Evolutionary conservation across 306 rosid genomes (phyloP).

Genomic region (Betula pendula): DNA sequence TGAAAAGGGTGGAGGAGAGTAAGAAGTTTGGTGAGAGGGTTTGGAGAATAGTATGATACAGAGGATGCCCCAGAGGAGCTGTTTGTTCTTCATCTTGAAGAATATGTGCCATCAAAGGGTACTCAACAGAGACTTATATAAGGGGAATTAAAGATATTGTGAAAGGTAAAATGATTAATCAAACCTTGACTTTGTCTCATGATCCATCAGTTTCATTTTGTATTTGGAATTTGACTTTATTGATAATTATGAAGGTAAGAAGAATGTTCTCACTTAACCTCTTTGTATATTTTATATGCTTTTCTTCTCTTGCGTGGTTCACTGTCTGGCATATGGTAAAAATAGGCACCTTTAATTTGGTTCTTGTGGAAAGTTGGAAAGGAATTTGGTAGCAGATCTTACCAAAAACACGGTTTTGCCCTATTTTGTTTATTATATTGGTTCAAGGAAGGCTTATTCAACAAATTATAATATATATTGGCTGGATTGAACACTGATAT

Average conservation of each 20-base stretch:
- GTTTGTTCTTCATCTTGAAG: conserved; percentile 30
- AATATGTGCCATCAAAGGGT: conserved; percentile 28
- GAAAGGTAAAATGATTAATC: background rate
- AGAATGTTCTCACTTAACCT: background rate
- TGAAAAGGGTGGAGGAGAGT: conserved; percentile 26
- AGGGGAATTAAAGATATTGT: background rate
- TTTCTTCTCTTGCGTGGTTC: background rate
- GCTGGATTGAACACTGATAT: too few species aligned
- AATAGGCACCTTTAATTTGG: background rate
- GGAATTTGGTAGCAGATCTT: conserved; percentile 39
- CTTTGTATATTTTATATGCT: background rate
- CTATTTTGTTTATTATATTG: conserved; percentile 21
- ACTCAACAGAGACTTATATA: conserved; percentile 30
- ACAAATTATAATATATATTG: background rate
- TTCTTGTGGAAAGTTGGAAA: conserved; percentile 28
- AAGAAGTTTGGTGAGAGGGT: conserved; percentile 50
- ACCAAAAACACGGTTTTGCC: conserved; percentile 74
- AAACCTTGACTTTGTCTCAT: background rate
- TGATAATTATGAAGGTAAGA: background rate
- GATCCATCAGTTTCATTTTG: background rate
- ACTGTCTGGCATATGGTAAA: too few species aligned
- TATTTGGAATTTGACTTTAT: background rate
- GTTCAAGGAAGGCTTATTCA: conserved; percentile 3
- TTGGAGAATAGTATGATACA: conserved; percentile 29
- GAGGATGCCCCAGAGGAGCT: conserved; percentile 16